Conservation (phyloP, 768 basidiomycete species). For the Phanerochaete carnosa region DNA sequence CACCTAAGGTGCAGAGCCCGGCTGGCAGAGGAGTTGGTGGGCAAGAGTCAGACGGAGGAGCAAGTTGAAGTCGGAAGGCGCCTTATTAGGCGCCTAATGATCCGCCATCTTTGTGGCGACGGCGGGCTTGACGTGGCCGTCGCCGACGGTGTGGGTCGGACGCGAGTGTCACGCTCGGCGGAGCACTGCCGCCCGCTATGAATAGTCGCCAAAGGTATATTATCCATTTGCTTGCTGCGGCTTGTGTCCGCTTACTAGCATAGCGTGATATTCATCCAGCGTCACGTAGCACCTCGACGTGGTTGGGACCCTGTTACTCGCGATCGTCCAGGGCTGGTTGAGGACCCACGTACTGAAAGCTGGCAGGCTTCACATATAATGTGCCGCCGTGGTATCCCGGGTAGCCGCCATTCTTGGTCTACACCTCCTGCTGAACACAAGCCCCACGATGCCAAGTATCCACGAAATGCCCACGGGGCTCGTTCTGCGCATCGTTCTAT, state of each 20-base stretch:
- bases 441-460: background rate
- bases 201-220: background rate
- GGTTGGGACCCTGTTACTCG: background rate
- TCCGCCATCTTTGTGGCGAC: background rate
- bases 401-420: background rate
- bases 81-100: background rate
- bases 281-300: background rate
- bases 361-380: background rate
- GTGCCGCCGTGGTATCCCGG: background rate
- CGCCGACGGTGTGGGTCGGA: background rate
- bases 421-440: background rate
- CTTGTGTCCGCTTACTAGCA: background rate
- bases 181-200: background rate
- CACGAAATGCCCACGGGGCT: slow-evolving; percentile 3
- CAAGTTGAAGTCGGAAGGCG: background rate
- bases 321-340: background rate
- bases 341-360: background rate
- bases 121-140: background rate
- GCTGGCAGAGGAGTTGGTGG: background rate
- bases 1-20: background rate
- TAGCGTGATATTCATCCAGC: too few species aligned
- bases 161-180: background rate
- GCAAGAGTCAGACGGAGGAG: background rate
- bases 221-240: background rate
- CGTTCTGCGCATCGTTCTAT: background rate